These are phyloP conservation scores for Colletotrichum cordylinicola DNA, from an alignment of 2,329 filamentous ascomycete genomes.

Conservation along the genomic window DNA sequence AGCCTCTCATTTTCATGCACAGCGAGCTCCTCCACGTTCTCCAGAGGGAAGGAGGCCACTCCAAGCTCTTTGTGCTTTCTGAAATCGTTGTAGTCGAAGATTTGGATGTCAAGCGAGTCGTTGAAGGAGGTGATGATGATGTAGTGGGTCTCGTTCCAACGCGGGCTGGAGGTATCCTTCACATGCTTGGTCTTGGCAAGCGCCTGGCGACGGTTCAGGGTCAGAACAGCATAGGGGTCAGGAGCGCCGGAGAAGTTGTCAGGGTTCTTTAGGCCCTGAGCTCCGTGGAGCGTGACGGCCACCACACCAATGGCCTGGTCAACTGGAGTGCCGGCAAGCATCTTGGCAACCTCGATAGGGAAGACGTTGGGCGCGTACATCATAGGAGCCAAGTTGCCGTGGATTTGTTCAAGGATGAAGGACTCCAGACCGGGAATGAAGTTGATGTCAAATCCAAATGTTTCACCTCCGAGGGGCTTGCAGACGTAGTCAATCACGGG, in stretches of 20 bases:
- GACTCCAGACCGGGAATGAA: constrained; percentile 93
- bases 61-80: constrained; percentile 97
- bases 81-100: constrained; percentile 94
- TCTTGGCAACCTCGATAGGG: constrained; percentile 97
- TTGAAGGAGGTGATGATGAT: constrained; percentile 91
- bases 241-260: constrained; percentile 92
- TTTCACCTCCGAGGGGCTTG: constrained; percentile 95
- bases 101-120: constrained; percentile 82
- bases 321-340: constrained; percentile 91
- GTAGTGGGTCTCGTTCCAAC: constrained; percentile 97
- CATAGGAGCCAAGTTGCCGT: constrained; percentile 92
- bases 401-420: constrained; percentile 96
- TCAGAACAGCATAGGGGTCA: constrained; percentile 87
- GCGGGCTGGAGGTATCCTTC: constrained; percentile 82
- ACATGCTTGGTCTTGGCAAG: constrained; percentile 90
- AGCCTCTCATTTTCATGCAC: constrained; percentile 86
- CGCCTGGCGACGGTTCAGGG: constrained; percentile 81
- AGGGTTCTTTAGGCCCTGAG: constrained; percentile 90
- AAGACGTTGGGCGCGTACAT: constrained; percentile 99
- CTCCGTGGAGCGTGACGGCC: constrained; percentile 89
- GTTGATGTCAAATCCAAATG: constrained; percentile 97
- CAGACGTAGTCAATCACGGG: constrained; percentile 96
- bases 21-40: constrained; percentile 77
- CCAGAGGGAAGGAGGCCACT: constrained; percentile 82
- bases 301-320: constrained; percentile 96